Percentiles rank a stretch among this genome's conserved stretches.
Evolutionary conservation across 352 stramenopile genomes (phyloP).

Genomic region (Hyaloperonospora arabidopsidis): DNA sequence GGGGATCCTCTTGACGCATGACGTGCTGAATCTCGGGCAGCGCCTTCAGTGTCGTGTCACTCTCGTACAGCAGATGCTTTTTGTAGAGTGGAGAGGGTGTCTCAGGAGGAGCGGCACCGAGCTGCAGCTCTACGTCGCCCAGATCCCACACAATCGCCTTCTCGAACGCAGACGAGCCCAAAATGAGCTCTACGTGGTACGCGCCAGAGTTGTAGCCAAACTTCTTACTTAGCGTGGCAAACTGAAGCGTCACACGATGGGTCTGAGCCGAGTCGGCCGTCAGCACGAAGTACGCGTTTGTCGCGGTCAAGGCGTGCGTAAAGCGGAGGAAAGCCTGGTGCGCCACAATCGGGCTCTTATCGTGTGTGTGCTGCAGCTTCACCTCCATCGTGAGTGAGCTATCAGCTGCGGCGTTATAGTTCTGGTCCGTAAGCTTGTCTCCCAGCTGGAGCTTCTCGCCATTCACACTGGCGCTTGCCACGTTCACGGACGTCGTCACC

Average conservation of each 20-base stretch:
- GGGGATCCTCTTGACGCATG: slow-evolving; percentile 69
- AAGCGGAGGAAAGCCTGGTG: slow-evolving; percentile 80
- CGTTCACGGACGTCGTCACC: slow-evolving; percentile 59
- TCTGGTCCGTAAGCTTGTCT: slow-evolving; percentile 44
- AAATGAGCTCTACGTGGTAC: slow-evolving; percentile 62
- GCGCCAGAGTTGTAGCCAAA: slow-evolving; percentile 73
- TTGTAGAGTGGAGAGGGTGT: slow-evolving; percentile 77
- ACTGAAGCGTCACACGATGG: slow-evolving; percentile 43
- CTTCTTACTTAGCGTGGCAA: slow-evolving; percentile 66
- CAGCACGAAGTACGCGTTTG: slow-evolving; percentile 71
- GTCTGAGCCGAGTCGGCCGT: slow-evolving; percentile 30
- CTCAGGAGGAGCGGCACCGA: slow-evolving; percentile 50
- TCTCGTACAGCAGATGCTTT: slow-evolving; percentile 80
- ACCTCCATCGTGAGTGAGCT: slow-evolving; percentile 56
- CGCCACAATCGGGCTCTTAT: slow-evolving; percentile 48
- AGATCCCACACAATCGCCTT: slow-evolving; percentile 66
- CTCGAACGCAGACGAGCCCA: slow-evolving; percentile 75
- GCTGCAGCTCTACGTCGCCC: slow-evolving; percentile 56
- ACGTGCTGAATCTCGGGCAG: slow-evolving; percentile 84
- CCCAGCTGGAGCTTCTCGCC: slow-evolving; percentile 37
- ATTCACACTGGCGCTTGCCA: slow-evolving; percentile 50
- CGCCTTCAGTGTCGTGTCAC: slow-evolving; percentile 77
- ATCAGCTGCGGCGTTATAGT: slow-evolving; percentile 52
- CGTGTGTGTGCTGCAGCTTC: slow-evolving; percentile 41
- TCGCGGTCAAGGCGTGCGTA: slow-evolving; percentile 43